phyloP scores from a whole-genome alignment of 352 stramenopile species.

The Pythium monospermum region DNA sequence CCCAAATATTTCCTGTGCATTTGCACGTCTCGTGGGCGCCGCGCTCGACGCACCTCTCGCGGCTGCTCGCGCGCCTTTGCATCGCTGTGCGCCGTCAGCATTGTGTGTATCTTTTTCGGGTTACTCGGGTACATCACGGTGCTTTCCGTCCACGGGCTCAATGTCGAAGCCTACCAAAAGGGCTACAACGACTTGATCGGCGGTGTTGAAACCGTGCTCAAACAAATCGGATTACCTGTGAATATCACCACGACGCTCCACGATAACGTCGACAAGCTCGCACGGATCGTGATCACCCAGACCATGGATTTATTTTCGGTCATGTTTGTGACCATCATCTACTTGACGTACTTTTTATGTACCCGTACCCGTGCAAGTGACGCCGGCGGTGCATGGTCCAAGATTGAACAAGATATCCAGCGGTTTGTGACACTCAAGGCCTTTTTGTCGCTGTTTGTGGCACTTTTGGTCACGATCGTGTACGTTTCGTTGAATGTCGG shows the following conservation, averaged over 20 bases:
- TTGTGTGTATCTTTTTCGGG: constrained; percentile 85
- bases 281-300: constrained; percentile 77
- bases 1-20: constrained; percentile 84
- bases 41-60: constrained; percentile 65
- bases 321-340: constrained; percentile 88
- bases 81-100: constrained; percentile 74
- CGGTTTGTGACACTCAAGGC: constrained; percentile 87
- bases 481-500: constrained; percentile 89
- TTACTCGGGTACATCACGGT: constrained; percentile 86
- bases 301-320: constrained; percentile 89
- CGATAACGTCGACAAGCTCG: constrained; percentile 87
- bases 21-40: constrained; percentile 72
- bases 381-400: constrained; percentile 82
- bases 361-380: constrained; percentile 80
- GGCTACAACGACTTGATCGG: constrained; percentile 75
- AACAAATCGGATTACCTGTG: constrained; percentile 71
- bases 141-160: constrained; percentile 76
- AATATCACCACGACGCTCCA: constrained; percentile 89
- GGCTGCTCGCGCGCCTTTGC: constrained; percentile 81
- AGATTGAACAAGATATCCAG: constrained; percentile 87
- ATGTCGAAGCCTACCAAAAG: constrained; percentile 77
- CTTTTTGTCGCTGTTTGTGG: constrained; percentile 85
- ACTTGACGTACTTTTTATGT: constrained; percentile 85
- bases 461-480: constrained; percentile 82
- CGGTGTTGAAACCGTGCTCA: constrained; percentile 55